Evolutionary conservation across 257 asterid species (phyloP).

Genomic region (Linaria vulgaris): DNA sequence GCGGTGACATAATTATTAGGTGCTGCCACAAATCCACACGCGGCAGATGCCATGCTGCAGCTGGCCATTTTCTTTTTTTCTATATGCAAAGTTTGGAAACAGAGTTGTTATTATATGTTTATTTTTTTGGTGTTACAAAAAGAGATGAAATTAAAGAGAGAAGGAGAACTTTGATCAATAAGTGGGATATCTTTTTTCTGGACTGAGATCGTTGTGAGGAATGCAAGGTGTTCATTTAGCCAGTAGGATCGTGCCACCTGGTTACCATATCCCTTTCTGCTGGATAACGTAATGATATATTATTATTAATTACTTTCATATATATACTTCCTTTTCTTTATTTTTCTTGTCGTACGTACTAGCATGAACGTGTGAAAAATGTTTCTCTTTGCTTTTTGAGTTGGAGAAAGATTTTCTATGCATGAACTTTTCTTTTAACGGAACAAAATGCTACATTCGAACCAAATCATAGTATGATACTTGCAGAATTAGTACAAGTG

Average conservation of each 20-base stretch:
- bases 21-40: conserved; percentile 54
- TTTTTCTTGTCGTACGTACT: not conserved
- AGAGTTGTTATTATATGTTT: not conserved
- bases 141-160: conserved; percentile 29
- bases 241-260: conserved; percentile 58
- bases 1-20: conserved; percentile 42
- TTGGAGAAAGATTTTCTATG: too few relatives aligned
- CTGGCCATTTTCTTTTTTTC: conserved; percentile 54
- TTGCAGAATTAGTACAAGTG: too few relatives aligned
- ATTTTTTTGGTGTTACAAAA: conserved; percentile 21
- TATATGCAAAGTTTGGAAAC: conserved; percentile 10
- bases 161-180: conserved; percentile 30
- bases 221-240: conserved; percentile 35
- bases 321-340: too few relatives aligned
- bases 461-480: too few relatives aligned
- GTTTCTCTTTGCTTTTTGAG: too few relatives aligned
- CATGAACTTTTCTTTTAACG: too few relatives aligned
- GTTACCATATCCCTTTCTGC: conserved; percentile 55
- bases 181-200: conserved; percentile 58
- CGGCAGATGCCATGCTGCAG: conserved; percentile 72
- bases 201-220: conserved; percentile 40
- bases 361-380: too few relatives aligned
- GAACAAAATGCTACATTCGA: too few relatives aligned
- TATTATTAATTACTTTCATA: too few relatives aligned
- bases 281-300: conserved; percentile 60